These are phyloP conservation scores for Gynochthodes officinalis DNA, from an alignment of 257 asterid genomes.

Conservation along the genomic window DNA sequence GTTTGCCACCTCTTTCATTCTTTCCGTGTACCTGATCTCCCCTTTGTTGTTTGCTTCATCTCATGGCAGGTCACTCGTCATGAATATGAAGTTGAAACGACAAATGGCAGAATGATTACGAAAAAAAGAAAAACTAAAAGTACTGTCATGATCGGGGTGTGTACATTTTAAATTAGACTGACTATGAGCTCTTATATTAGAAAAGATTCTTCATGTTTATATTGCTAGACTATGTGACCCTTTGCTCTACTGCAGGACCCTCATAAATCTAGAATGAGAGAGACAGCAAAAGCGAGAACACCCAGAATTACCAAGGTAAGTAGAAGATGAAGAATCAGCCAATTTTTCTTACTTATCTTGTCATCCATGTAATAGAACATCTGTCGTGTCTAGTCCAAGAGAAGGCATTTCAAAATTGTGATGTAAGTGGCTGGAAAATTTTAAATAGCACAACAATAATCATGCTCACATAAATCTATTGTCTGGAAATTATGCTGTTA, in stretches of 20 bases:
- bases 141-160: slow-evolving; percentile 93
- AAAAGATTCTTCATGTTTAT: background rate
- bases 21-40: slow-evolving; percentile 10
- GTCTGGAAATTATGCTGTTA: background rate
- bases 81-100: slow-evolving; percentile 94
- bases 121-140: slow-evolving; percentile 82
- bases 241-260: slow-evolving; percentile 49
- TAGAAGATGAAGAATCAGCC: slow-evolving; percentile 16
- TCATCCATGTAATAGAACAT: slow-evolving; percentile 6
- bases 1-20: background rate
- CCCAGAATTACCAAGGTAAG: slow-evolving; percentile 61
- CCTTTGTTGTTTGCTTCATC: slow-evolving; percentile 16
- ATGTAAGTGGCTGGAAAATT: background rate
- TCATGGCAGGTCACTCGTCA: slow-evolving; percentile 73
- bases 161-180: slow-evolving; percentile 19
- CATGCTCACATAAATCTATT: background rate
- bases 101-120: slow-evolving; percentile 84
- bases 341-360: slow-evolving; percentile 14
- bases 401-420: background rate
- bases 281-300: slow-evolving; percentile 62
- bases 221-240: slow-evolving; percentile 8
- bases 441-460: background rate
- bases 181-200: background rate
- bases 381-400: background rate
- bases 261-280: slow-evolving; percentile 54